A percentile compares a stretch with the other conserved stretches of the same genome.
phyloP scores from a whole-genome alignment of 1,284 basidiomycete genomes.

The Trametes versicolor region DNA sequence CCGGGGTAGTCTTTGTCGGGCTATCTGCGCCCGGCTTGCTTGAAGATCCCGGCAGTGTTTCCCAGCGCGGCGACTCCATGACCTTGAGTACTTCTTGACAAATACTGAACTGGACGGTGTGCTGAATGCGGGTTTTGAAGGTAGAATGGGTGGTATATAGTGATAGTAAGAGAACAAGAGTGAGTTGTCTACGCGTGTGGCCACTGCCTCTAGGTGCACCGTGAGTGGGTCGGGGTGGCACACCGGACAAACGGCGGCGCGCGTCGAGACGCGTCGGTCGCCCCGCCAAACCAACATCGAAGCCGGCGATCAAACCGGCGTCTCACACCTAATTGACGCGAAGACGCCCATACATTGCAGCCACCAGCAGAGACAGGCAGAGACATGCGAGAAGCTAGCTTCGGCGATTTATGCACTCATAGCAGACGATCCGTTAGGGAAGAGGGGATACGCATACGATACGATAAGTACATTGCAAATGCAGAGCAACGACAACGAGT shows the following conservation, averaged over 20 bases:
- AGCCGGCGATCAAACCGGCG: conserved; percentile 34
- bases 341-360: not conserved
- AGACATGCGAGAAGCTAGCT: too few species aligned
- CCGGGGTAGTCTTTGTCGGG: not conserved
- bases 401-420: not conserved
- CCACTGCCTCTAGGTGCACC: not conserved
- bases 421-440: too few species aligned
- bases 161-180: not conserved
- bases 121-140: too few species aligned
- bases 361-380: too few species aligned
- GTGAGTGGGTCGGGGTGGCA: not conserved
- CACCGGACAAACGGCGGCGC: conserved; percentile 1
- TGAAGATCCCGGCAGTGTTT: not conserved
- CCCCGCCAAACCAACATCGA: conserved; percentile 21
- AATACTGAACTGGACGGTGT: too few species aligned
- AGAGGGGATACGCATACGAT: not conserved
- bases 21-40: not conserved
- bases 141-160: too few species aligned
- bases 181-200: not conserved
- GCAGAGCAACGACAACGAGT: not conserved
- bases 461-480: not conserved
- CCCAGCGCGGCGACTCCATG: not conserved
- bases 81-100: too few species aligned
- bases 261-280: conserved; percentile 6
- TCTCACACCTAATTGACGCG: not conserved